These are phyloP conservation scores for Solanum hybrid DNA, from an alignment of 305 asterid genomes.

Conservation along the genomic window DNA sequence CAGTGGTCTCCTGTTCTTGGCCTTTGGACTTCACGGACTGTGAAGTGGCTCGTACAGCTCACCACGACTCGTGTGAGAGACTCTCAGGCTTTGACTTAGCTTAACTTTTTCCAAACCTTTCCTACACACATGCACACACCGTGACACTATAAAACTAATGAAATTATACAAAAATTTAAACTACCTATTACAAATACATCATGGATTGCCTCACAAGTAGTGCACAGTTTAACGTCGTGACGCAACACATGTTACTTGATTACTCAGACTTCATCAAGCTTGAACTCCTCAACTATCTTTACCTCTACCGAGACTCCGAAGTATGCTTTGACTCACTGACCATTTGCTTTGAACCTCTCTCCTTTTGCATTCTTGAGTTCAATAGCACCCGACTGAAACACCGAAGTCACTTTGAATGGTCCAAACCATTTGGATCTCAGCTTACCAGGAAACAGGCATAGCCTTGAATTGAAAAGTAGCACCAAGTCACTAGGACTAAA, in stretches of 20 bases:
- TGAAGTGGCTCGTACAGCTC: neutral
- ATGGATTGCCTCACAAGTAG: neutral
- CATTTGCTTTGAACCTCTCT: neutral
- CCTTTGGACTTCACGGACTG: rapidly evolving
- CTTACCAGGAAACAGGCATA: neutral
- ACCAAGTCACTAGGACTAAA: neutral
- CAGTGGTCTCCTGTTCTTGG: neutral
- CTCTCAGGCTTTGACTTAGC: neutral
- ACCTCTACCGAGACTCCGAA: neutral
- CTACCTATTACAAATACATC: neutral
- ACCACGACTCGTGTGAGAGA: neutral
- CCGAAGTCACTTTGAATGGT: neutral
- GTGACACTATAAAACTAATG: neutral
- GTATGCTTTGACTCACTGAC: neutral
- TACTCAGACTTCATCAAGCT: neutral
- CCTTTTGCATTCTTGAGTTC: neutral
- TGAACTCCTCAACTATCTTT: neutral
- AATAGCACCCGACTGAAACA: neutral
- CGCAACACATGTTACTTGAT: neutral
- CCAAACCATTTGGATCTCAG: neutral
- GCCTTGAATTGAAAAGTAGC: neutral
- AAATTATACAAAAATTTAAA: neutral
- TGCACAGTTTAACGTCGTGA: neutral
- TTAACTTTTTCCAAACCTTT: neutral
- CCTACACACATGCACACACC: neutral